Percentiles rank a stretch among this genome's conserved stretches.
Evolutionary conservation across 2,329 filamentous ascomycete genomes (phyloP).

Genomic region (Emmonsiellopsis sp.): DNA sequence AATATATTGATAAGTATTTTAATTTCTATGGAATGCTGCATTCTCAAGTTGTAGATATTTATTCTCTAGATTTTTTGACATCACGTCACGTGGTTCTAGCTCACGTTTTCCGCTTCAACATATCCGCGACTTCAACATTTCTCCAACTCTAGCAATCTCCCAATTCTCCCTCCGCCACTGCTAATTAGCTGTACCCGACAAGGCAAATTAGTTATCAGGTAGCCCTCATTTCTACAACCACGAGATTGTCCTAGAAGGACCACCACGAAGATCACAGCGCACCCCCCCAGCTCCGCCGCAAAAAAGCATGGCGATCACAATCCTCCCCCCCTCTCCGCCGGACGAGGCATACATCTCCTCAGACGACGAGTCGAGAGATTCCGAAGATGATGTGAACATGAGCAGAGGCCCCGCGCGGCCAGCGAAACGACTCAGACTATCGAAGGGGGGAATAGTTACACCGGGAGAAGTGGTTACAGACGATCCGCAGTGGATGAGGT

Average conservation of each 20-base stretch:
- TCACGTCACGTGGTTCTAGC: too few relatives aligned
- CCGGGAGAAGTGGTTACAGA: slow-evolving; percentile 77
- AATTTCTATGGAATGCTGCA: background rate
- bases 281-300: background rate
- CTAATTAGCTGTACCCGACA: too few relatives aligned
- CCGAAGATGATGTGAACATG: slow-evolving; percentile 40
- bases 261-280: too few relatives aligned
- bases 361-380: slow-evolving; percentile 30
- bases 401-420: slow-evolving; percentile 18
- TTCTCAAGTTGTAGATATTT: background rate
- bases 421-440: slow-evolving; percentile 24
- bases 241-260: too few relatives aligned
- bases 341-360: slow-evolving; percentile 16
- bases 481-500: slow-evolving; percentile 90
- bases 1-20: background rate
- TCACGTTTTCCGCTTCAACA: too few relatives aligned
- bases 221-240: too few relatives aligned
- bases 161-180: too few relatives aligned
- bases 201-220: too few relatives aligned
- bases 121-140: too few relatives aligned
- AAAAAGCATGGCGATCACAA: slow-evolving; percentile 44
- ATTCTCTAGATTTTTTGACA: too few relatives aligned
- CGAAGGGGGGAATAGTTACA: slow-evolving; percentile 55
- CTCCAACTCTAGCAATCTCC: too few relatives aligned
- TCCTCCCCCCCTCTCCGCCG: slow-evolving; percentile 38